Percentiles rank a stretch among this genome's conserved stretches.
Conservation (phyloP, 2,329 filamentous ascomycete species). For the Aspergillus quadrilineatus region DNA sequence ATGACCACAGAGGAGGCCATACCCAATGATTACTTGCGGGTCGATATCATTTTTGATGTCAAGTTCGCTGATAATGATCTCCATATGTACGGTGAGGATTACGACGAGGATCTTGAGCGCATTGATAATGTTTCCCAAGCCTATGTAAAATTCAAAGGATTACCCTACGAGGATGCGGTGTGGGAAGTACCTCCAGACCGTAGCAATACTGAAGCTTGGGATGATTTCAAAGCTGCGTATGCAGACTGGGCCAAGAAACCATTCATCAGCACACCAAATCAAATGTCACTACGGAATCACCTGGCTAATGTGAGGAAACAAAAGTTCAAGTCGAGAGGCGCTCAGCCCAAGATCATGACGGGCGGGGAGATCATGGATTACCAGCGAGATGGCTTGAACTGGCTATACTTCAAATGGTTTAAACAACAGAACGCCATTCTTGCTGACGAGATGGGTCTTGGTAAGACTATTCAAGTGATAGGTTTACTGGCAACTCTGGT, state of each 20-base stretch:
- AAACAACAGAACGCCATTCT: conserved; percentile 80
- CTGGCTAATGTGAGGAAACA: conserved; percentile 65
- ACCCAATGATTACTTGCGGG: conserved; percentile 77
- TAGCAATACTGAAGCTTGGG: conserved; percentile 65
- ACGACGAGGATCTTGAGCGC: conserved; percentile 68
- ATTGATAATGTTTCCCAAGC: conserved; percentile 71
- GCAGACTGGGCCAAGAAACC: conserved; percentile 79
- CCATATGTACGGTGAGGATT: conserved; percentile 53
- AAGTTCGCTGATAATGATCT: conserved; percentile 57
- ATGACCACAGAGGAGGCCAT: conserved; percentile 75
- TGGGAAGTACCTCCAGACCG: conserved; percentile 78
- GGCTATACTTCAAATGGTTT: conserved; percentile 90
- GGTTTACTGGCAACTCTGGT: conserved; percentile 73
- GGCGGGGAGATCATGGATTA: conserved; percentile 89
- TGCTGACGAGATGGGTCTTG: conserved; percentile 96
- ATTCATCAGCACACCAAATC: conserved; percentile 64
- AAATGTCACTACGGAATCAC: conserved; percentile 61
- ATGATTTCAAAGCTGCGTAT: conserved; percentile 79
- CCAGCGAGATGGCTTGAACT: conserved; percentile 89
- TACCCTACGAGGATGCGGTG: conserved; percentile 85
- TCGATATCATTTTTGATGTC: conserved; percentile 87
- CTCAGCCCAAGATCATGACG: conserved; percentile 71
- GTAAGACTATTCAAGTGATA: conserved; percentile 94
- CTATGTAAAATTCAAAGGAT: conserved; percentile 86
- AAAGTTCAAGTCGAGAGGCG: conserved; percentile 67